Percentiles rank a stretch among this genome's conserved stretches.
Conservation (phyloP, 805 yeast species). For the Candida manassasensis region DNA sequence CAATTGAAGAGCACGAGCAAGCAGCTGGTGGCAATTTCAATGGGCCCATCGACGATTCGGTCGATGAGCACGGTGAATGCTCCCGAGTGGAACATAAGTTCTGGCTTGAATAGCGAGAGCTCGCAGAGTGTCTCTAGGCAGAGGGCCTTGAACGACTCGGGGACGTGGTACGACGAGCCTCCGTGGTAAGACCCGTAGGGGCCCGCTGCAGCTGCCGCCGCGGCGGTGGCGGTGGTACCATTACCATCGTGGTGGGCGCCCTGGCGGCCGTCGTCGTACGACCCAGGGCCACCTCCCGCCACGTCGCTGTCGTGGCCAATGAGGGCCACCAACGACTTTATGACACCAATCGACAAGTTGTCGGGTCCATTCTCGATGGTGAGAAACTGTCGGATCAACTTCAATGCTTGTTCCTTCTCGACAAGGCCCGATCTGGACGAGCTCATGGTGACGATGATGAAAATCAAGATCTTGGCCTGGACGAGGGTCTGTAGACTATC, state of each 20-base stretch:
- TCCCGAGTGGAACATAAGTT: slow-evolving; percentile 45
- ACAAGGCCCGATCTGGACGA: slow-evolving; percentile 48
- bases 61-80: slow-evolving; percentile 47
- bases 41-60: slow-evolving; percentile 33
- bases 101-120: slow-evolving; percentile 34
- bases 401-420: slow-evolving; percentile 77
- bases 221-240: too few relatives aligned
- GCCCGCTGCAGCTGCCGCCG: too few relatives aligned
- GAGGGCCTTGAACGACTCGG: slow-evolving; percentile 38
- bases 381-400: slow-evolving; percentile 59
- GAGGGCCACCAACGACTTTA: slow-evolving; percentile 60
- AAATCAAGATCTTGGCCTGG: slow-evolving; percentile 53
- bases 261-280: slow-evolving; percentile 3
- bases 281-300: slow-evolving; percentile 1
- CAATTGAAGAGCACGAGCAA: slow-evolving; percentile 41
- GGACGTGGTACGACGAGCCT: slow-evolving; percentile 8
- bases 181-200: background rate
- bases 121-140: slow-evolving; percentile 42
- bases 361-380: slow-evolving; percentile 48
- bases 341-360: slow-evolving; percentile 56
- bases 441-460: slow-evolving; percentile 60
- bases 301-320: slow-evolving; percentile 42
- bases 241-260: too few relatives aligned
- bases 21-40: slow-evolving; percentile 16
- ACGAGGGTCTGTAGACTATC: slow-evolving; percentile 53